Evolutionary conservation across 176 grass and related monocot genomes (phyloP), one percentile per base, ranked within the genome.

Genomic region (Avena insularis): DNA sequence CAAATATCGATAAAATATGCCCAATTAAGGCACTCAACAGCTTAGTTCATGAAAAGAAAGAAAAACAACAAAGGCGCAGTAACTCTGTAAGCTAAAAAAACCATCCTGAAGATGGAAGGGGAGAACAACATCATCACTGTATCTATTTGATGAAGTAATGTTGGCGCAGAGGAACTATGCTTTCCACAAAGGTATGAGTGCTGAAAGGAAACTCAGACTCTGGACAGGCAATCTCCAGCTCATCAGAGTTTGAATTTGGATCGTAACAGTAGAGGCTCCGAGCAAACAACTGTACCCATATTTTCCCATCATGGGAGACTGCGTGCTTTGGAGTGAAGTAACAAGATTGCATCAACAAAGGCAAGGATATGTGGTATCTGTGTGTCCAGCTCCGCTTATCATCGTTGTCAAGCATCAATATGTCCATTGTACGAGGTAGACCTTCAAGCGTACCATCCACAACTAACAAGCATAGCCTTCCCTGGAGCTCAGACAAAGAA

Each of bases 221-320:
- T 57, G 83, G 64, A 81, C 78, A 91, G 13, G 72, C 86, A 17
- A 69, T 91, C 33, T 77, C 71, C 23, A 88, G 10, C 78, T 88
- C 90, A 55, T 66, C 78, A 17, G 86, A 88, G 43, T 27, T 71
- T 88, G 86, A 91, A 82, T 57, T 82, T 82, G 90, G 86, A 78
- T 91, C 90, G 57, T 78, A 85, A 12, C 90, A 91, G 14, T 79
- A 91, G 19, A 91, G 79, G 56, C 47, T 88, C 47, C 82, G 80
- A 72, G 90, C 90, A 73, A 88, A 86, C 56, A 91, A n/a, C 62
- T 91, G 90, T 43, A 91, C 90, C 90, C 86, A 91, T 64, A 91
- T 82, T 71, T 91, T 91, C 5, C 82, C 83, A 4, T 88, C 86
- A 72, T 91, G 86, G 55, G 71, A 88, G 2, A 91, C 72, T 0